Base-by-base conservation (phyloP, 257 asterid species). In the Scutellaria barbata region DNA sequence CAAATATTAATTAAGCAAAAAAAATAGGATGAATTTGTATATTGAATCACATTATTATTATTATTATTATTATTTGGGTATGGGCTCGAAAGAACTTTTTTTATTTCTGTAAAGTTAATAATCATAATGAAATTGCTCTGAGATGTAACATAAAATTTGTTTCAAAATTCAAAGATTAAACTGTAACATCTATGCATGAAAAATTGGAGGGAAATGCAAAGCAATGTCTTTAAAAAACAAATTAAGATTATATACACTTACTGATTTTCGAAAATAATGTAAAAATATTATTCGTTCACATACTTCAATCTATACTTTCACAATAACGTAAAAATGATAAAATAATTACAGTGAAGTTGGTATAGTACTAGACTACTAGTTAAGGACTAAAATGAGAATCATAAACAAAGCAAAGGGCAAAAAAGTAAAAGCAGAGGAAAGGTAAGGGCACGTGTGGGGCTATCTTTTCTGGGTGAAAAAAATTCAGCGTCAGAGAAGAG, bases 381-480 rank as follows among this genome's bases (percentile, higher is more conserved):
- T 6, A 59, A 35, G 35, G 8, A 25, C 13, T 37, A 30, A 30
- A 30, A 30, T 30, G 35, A 30, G 0, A 30, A 14, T 1, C 17
- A 43, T n/a, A 41, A 8, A 10, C 12, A 8, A 20, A 43, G 35
- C 13, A 51, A 60, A 47, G 63, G 73, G 6, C 3, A 55, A 45
- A 73, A 54, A 20, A 1, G 69, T 48, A 55, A 76, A 63, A 52
- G 14, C 1, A 43, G 0, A 16, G 1, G 43, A 14, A 48, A 16
- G 40, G 43, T 3, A 22, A 61, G 75, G 76, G 73, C 82, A 78
- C 73, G 79, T 78, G 69, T 68, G 82, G 76, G 60, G 63, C 45
- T 37, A 8, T 35, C 13, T 45, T 67, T 40, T 53, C 39, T n/a
- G 45, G 37, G 67, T 45, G 74, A n/a, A 78, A 57, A 57, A 68